These are phyloP conservation scores for Metarhizium sp. DNA, from an alignment of 2,329 filamentous ascomycete species.

Conservation along the genomic window DNA sequence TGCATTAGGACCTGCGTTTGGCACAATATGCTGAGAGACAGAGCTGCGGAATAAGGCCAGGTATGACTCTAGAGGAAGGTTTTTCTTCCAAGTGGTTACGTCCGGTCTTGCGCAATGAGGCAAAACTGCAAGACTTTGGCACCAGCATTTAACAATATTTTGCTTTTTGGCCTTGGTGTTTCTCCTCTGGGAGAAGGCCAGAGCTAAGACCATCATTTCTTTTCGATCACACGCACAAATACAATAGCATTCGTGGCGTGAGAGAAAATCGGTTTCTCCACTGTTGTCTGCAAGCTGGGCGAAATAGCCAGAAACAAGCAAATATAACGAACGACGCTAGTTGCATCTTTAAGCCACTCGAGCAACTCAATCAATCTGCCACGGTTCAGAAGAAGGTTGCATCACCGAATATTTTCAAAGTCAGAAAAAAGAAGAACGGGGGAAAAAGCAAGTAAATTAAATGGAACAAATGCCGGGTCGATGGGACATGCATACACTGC, in stretches of 20 bases:
- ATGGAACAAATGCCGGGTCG: neutral
- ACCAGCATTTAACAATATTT: neutral
- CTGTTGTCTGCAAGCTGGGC: neutral
- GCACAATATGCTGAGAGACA: neutral
- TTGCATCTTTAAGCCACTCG: neutral
- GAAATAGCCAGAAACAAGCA: constrained; percentile 4
- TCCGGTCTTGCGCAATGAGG: neutral
- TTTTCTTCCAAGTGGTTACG: neutral
- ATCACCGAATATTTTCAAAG: neutral
- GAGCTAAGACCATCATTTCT: neutral
- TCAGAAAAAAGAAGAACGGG: neutral
- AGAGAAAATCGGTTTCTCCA: neutral
- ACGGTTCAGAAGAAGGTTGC: neutral
- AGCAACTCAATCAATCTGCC: neutral
- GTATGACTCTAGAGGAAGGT: neutral
- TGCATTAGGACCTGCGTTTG: neutral
- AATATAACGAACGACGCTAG: neutral
- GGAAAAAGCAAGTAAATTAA: neutral
- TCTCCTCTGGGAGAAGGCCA: neutral
- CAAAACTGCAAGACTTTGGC: neutral
- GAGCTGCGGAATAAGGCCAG: neutral
- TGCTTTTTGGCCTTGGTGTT: neutral
- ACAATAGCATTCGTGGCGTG: neutral
- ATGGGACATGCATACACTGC: neutral
- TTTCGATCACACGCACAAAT: neutral